Conservation (phyloP, 208 protist species). For the Leishmania arabica region DNA sequence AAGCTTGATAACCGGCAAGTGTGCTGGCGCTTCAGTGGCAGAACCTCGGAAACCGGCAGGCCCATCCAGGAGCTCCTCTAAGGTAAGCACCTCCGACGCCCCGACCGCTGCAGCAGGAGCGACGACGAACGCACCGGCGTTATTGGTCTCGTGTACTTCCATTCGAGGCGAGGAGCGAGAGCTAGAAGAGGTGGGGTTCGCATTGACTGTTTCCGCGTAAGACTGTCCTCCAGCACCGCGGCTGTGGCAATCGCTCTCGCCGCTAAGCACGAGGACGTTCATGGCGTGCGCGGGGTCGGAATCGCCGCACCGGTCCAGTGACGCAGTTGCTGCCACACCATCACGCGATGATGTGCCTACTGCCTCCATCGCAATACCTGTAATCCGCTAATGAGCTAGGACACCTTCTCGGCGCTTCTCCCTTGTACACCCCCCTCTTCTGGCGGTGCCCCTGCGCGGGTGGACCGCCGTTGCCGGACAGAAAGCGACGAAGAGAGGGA, state of each 20-base stretch:
- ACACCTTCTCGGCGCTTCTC: neutral
- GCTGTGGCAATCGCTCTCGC: neutral
- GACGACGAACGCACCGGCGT: neutral
- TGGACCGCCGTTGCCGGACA: neutral
- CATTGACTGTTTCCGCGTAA: conserved; percentile 12
- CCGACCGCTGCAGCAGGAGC: neutral
- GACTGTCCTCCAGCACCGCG: neutral
- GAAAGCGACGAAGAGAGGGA: neutral
- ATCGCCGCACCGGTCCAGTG: neutral
- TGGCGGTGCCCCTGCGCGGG: neutral
- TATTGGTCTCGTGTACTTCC: neutral
- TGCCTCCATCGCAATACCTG: neutral
- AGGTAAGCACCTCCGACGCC: neutral
- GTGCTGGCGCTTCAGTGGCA: neutral
- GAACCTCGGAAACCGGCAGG: neutral
- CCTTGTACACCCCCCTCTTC: neutral
- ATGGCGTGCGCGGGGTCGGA: neutral
- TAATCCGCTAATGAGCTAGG: neutral
- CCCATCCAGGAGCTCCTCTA: conserved; percentile 16
- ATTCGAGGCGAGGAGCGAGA: neutral
- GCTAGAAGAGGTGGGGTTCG: neutral
- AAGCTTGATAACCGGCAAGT: neutral
- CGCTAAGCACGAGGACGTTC: neutral
- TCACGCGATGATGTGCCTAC: neutral
- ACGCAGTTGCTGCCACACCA: neutral